Evolutionary conservation across 75 land plant species (phyloP).

Genomic region (Selaginella tamariscina): DNA sequence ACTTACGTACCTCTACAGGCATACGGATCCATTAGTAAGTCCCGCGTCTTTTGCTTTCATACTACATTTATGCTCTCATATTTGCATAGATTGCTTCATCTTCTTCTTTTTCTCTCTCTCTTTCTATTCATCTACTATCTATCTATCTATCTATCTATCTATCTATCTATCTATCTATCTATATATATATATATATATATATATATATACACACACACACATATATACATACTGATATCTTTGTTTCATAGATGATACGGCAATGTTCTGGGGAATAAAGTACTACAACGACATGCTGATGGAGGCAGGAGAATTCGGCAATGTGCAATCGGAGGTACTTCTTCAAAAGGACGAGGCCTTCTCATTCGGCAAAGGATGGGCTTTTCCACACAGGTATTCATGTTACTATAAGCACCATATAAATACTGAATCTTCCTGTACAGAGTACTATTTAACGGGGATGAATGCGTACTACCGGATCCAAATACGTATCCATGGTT

Average conservation of each 20-base stretch:
- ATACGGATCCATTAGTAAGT: not conserved
- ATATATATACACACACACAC: not conserved
- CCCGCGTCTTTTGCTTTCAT: not conserved
- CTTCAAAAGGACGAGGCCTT: constrained; percentile 38
- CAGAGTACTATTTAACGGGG: constrained; percentile 52
- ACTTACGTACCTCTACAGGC: not conserved
- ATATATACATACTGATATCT: not conserved
- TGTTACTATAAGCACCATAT: no score
- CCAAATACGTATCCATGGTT: constrained; percentile 46
- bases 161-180: no score
- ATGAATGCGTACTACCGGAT: constrained; percentile 47
- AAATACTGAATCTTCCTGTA: no score
- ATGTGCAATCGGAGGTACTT: constrained; percentile 45
- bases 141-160: not conserved
- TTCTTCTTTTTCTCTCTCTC: not conserved
- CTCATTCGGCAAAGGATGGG: constrained; percentile 50
- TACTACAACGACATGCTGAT: constrained; percentile 47
- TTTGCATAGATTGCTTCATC: not conserved
- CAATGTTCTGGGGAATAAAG: constrained; percentile 47
- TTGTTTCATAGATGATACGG: constrained; percentile 38
- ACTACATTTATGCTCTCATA: not conserved
- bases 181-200: not conserved
- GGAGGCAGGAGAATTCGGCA: constrained; percentile 25
- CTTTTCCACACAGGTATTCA: constrained; percentile 52
- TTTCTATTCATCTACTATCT: not conserved